phyloP scores from a whole-genome alignment of 2,329 filamentous ascomycete genomes.

The Neofusicoccum sp. region DNA sequence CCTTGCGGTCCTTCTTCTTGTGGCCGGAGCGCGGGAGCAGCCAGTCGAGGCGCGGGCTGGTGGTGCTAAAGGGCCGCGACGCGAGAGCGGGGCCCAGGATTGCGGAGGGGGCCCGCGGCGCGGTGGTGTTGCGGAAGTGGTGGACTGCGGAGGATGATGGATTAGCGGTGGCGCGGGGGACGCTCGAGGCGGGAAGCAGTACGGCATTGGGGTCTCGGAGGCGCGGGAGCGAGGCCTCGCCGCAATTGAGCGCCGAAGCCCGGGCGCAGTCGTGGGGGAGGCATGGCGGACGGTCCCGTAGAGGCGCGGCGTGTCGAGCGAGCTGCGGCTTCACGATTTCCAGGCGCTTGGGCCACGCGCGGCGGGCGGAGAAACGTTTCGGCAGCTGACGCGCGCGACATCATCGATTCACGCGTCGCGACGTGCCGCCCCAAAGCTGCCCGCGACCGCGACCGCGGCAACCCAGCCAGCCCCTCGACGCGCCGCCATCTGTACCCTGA shows the following conservation, averaged over 20 bases:
- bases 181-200: background rate
- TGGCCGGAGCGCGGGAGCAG: conserved; percentile 77
- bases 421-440: background rate
- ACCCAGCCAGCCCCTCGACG: background rate
- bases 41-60: conserved; percentile 65
- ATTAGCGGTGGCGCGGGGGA: background rate
- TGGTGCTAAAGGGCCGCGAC: conserved; percentile 70
- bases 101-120: conserved; percentile 25
- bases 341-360: background rate
- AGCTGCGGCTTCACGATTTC: conserved; percentile 12
- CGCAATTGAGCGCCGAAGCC: conserved; percentile 36
- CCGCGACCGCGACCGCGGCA: background rate
- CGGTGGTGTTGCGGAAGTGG: conserved; percentile 21
- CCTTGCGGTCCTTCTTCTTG: conserved; percentile 85
- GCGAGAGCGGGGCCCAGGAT: conserved; percentile 16
- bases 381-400: conserved; percentile 17
- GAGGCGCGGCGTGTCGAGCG: conserved; percentile 22
- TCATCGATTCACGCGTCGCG: conserved; percentile 15
- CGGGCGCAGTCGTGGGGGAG: conserved; percentile 38
- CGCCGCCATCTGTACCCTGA: background rate
- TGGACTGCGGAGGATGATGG: conserved; percentile 6
- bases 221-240: conserved; percentile 23
- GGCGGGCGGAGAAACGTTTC: conserved; percentile 8
- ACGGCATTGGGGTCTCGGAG: conserved; percentile 17
- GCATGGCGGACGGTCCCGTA: conserved; percentile 33